A percentile compares a stretch with the other conserved stretches of the same genome.
Evolutionary conservation across 495 filamentous ascomycete genomes (phyloP).

Genomic region (Geoglossum glabrum): DNA sequence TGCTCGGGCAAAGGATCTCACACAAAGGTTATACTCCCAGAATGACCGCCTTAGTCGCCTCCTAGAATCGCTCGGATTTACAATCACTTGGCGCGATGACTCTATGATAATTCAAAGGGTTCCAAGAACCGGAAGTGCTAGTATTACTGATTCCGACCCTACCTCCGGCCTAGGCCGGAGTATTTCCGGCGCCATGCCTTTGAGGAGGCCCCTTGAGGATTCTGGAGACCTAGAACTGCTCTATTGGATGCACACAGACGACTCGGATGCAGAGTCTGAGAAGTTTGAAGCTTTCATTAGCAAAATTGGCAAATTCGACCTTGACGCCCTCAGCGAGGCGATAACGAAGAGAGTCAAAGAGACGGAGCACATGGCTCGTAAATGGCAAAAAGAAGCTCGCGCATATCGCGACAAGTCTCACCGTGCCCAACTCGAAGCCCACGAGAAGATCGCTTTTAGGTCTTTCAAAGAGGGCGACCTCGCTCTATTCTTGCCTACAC

Average conservation of each 20-base stretch:
- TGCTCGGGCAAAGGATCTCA: constrained; percentile 55
- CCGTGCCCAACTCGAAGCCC: constrained; percentile 63
- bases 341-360: constrained; percentile 76
- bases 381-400: constrained; percentile 72
- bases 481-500: constrained; percentile 82
- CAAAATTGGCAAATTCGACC: constrained; percentile 52
- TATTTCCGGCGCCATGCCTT: constrained; percentile 15
- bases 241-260: constrained; percentile 57
- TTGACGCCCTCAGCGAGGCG: constrained; percentile 61
- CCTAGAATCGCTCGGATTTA: constrained; percentile 69
- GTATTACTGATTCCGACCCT: constrained; percentile 34
- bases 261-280: constrained; percentile 40
- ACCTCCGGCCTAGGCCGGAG: constrained; percentile 29
- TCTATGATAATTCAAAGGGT: constrained; percentile 56
- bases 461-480: constrained; percentile 94
- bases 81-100: constrained; percentile 50
- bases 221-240: constrained; percentile 43
- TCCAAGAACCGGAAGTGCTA: constrained; percentile 42
- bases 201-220: constrained; percentile 22
- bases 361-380: constrained; percentile 70
- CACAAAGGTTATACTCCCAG: constrained; percentile 55
- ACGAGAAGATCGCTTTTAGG: constrained; percentile 91
- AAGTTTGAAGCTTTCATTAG: constrained; percentile 54
- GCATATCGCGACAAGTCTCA: constrained; percentile 78
- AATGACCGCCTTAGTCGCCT: constrained; percentile 57